Evolutionary conservation across 371 early-diverging fungal genomes (phyloP).

Genomic region (Homolaphlyctis polyrhiza): DNA sequence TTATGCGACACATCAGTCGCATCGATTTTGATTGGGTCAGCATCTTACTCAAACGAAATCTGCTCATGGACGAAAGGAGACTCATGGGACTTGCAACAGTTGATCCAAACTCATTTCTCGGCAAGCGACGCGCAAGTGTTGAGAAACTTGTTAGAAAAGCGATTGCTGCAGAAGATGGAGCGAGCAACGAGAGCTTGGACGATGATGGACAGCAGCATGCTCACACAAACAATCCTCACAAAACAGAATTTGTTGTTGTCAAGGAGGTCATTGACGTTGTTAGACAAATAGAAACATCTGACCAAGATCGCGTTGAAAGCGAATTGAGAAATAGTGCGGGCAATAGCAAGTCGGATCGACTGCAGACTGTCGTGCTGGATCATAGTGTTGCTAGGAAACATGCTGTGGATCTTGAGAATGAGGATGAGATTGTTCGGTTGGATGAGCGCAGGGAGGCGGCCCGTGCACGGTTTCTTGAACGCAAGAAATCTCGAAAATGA

Average conservation of each 20-base stretch:
- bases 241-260: conserved; percentile 14
- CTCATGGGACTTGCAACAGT: not conserved
- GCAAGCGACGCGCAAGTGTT: no score
- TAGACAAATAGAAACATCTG: no score
- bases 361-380: no score
- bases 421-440: no score
- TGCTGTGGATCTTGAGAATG: conserved; percentile 2
- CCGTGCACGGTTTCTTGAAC: not conserved
- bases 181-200: no score
- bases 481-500: not conserved
- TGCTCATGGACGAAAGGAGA: conserved; percentile 8
- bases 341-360: no score
- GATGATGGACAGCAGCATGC: no score
- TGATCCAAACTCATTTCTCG: no score
- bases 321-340: no score
- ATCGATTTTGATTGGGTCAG: conserved; percentile 37
- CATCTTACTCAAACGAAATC: conserved; percentile 13
- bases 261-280: conserved; percentile 23
- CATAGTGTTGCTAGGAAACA: conserved; percentile 5
- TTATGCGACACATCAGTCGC: conserved; percentile 30
- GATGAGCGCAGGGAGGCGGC: not conserved
- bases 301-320: no score
- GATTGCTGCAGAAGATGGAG: no score
- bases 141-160: no score
- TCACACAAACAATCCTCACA: not conserved